Evolutionary conservation across 1,284 basidiomycete genomes (phyloP).

Genomic region (Schizopora paradoxa): DNA sequence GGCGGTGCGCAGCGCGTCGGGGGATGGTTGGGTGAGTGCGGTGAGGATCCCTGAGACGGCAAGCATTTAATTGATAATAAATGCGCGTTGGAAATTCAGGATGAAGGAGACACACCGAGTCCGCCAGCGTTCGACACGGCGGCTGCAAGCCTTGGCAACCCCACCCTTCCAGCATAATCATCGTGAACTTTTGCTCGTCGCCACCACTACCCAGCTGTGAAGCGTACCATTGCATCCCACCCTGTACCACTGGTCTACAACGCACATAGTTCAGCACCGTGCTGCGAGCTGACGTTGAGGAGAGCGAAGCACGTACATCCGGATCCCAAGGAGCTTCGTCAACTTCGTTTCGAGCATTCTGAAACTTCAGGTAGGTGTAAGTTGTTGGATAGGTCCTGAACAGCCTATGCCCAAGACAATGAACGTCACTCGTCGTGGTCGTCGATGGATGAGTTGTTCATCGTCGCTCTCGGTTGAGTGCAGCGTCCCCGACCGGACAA

Average conservation of each 20-base stretch:
- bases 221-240: slow-evolving; percentile 81
- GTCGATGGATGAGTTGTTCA: no score
- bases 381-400: no score
- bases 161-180: slow-evolving; percentile 70
- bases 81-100: slow-evolving; percentile 5
- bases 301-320: no score
- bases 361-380: no score
- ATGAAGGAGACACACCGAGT: slow-evolving; percentile 45
- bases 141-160: slow-evolving; percentile 65
- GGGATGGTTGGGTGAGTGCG: slow-evolving; percentile 82
- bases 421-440: no score
- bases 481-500: no score
- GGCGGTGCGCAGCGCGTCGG: slow-evolving; percentile 78
- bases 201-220: background rate
- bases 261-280: no score
- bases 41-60: slow-evolving; percentile 64
- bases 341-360: no score
- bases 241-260: slow-evolving; percentile 67
- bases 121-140: slow-evolving; percentile 87
- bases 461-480: no score
- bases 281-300: no score
- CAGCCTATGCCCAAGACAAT: no score
- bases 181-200: slow-evolving; percentile 4
- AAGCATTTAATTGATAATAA: background rate
- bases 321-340: no score